These are phyloP conservation scores for Candida labiduridarum DNA, from an alignment of 1,139 yeast species.

Conservation along the genomic window DNA sequence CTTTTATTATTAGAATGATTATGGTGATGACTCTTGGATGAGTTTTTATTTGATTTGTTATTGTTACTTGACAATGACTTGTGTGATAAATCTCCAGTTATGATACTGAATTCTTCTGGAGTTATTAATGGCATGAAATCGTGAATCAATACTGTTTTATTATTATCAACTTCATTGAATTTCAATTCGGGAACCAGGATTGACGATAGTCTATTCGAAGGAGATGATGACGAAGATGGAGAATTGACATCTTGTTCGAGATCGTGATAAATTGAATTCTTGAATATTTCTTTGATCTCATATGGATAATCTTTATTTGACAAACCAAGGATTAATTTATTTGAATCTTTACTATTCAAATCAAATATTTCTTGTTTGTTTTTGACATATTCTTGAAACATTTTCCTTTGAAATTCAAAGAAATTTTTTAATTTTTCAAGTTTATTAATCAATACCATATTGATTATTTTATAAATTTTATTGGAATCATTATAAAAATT, in stretches of 20 bases:
- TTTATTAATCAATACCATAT: conserved; percentile 33
- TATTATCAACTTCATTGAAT: background rate
- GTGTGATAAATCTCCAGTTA: conserved; percentile 42
- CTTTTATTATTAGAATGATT: conserved; percentile 31
- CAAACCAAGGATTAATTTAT: conserved; percentile 35
- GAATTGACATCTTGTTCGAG: background rate
- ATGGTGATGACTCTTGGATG: conserved; percentile 18
- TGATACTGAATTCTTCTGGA: conserved; percentile 39
- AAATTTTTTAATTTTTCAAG: conserved; percentile 43
- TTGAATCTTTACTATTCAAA: conserved; percentile 37
- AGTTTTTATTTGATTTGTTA: background rate
- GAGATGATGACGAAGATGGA: too few species aligned
- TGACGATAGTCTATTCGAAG: background rate
- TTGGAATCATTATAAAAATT: conserved; percentile 44
- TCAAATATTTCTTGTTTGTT: conserved; percentile 31
- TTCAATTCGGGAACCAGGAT: background rate
- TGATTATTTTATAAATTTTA: conserved; percentile 37
- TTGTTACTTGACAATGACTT: conserved; percentile 22
- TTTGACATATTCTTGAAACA: conserved; percentile 29
- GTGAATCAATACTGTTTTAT: conserved; percentile 24
- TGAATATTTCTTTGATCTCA: conserved; percentile 30
- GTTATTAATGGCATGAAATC: conserved; percentile 49
- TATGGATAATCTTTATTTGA: conserved; percentile 30
- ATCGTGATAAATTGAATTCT: conserved; percentile 18
- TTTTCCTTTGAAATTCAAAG: conserved; percentile 39